A percentile compares a stretch with the other conserved stretches of the same genome.
phyloP scores from a whole-genome alignment of 1,284 basidiomycete genomes.

The Veloboletus limbatus region DNA sequence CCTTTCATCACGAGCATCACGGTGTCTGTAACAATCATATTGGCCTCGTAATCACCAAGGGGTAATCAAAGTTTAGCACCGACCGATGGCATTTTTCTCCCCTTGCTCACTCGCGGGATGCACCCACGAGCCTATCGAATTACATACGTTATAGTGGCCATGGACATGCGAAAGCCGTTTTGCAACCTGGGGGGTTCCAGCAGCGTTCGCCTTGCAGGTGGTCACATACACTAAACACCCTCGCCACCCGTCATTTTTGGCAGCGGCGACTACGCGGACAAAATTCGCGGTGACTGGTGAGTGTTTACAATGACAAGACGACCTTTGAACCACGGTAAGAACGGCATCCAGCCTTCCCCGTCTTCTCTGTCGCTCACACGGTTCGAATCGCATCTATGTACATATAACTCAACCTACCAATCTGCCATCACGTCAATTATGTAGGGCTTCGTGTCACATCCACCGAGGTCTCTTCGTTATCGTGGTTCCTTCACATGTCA shows the following conservation, averaged over 20 bases:
- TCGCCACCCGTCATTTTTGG: not conserved
- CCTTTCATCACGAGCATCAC: slow-evolving; percentile 10
- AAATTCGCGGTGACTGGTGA: slow-evolving; percentile 1
- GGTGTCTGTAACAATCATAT: slow-evolving; percentile 18
- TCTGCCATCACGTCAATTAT: slow-evolving; percentile 27
- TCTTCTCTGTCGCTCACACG: slow-evolving; percentile 20
- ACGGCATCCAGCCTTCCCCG: slow-evolving; percentile 6
- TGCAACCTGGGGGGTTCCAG: no score
- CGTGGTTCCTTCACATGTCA: slow-evolving; percentile 15
- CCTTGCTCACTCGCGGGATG: slow-evolving; percentile 23
- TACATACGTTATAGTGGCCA: slow-evolving; percentile 11
- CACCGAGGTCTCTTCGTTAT: slow-evolving; percentile 9
- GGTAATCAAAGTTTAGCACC: slow-evolving; percentile 22
- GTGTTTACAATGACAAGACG: slow-evolving; percentile 2
- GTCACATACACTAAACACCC: no score
- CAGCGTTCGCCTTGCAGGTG: no score
- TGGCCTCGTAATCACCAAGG: slow-evolving; percentile 10
- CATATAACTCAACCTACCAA: slow-evolving; percentile 9
- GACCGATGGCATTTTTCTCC: slow-evolving; percentile 13
- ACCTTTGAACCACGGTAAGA: not conserved
- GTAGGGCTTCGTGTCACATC: slow-evolving; percentile 18
- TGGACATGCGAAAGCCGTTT: no score
- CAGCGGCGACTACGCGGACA: slow-evolving; percentile 19
- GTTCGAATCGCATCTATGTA: not conserved
- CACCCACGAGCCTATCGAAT: slow-evolving; percentile 9